These are phyloP conservation scores for Calonectria pteridis DNA, from an alignment of 2,329 filamentous ascomycete genomes.

Conservation along the genomic window DNA sequence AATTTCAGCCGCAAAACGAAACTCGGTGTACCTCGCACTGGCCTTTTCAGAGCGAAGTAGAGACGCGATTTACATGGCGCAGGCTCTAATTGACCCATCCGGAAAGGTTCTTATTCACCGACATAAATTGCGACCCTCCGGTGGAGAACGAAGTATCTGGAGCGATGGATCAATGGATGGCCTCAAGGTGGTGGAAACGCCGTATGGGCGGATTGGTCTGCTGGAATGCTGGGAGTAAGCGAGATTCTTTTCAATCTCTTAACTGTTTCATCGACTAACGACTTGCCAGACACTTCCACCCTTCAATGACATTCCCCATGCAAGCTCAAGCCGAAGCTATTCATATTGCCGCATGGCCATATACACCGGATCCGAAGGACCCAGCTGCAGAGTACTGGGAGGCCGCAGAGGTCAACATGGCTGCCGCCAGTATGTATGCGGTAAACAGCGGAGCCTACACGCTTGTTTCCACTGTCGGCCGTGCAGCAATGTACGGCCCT, in stretches of 20 bases:
- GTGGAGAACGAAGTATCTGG: constrained; percentile 16
- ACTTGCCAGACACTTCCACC: constrained; percentile 10
- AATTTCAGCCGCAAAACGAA: background rate
- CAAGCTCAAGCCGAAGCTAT: constrained; percentile 20
- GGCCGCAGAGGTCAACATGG: constrained; percentile 18
- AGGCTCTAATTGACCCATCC: background rate
- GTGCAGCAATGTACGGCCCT: constrained; percentile 8
- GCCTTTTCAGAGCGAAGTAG: constrained; percentile 5
- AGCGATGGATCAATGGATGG: constrained; percentile 5
- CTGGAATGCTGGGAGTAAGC: constrained; percentile 20
- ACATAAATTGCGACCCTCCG: constrained; percentile 13
- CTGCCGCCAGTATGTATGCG: constrained; percentile 13
- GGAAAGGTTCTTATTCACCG: constrained; percentile 15
- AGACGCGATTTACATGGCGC: constrained; percentile 14
- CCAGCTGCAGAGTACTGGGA: background rate
- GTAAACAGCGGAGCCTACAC: constrained; percentile 15
- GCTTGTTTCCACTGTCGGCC: background rate
- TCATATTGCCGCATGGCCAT: constrained; percentile 15
- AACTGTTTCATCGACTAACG: background rate
- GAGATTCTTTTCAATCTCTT: background rate
- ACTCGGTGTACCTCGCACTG: constrained; percentile 1
- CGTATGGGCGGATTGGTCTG: constrained; percentile 12
- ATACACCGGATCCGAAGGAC: constrained; percentile 1
- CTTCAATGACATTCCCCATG: constrained; percentile 19
- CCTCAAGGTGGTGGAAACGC: background rate